phyloP scores from a whole-genome alignment of 2,329 filamentous ascomycete species.

The Penicillium capsulatum region DNA sequence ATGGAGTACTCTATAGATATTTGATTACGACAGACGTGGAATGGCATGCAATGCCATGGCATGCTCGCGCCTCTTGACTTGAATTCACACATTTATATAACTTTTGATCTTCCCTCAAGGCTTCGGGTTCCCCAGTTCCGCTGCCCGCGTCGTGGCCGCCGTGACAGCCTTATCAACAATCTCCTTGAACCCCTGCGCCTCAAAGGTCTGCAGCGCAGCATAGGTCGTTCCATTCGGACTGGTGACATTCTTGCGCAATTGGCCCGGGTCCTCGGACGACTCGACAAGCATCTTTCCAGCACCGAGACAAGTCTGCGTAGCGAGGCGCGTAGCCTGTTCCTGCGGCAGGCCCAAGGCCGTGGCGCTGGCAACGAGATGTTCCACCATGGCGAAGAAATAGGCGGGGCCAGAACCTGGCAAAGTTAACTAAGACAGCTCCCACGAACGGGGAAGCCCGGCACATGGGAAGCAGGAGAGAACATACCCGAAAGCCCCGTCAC shows the following conservation, averaged over 20 bases:
- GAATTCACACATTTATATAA: no score
- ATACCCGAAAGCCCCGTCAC: conserved; percentile 36
- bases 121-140: conserved; percentile 28
- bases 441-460: no score
- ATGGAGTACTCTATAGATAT: no score
- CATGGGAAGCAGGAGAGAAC: no score
- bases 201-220: conserved; percentile 32
- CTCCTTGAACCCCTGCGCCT: conserved; percentile 26
- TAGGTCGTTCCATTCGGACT: conserved; percentile 35
- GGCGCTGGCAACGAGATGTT: conserved; percentile 32
- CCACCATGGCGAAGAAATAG: conserved; percentile 38
- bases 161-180: conserved; percentile 33
- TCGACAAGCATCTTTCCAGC: conserved; percentile 35
- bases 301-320: conserved; percentile 34
- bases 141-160: conserved; percentile 29
- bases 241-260: conserved; percentile 36
- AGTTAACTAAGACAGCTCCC: background rate
- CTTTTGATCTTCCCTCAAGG: background rate
- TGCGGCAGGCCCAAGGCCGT: conserved; percentile 29
- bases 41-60: no score
- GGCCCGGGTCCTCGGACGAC: conserved; percentile 27
- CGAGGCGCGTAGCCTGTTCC: conserved; percentile 34
- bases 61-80: no score
- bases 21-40: no score
- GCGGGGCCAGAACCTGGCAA: conserved; percentile 33